A percentile compares a stretch with the other conserved stretches of the same genome.
Evolutionary conservation across 768 basidiomycete species (phyloP).

Genomic region (Naganishia antarctica): DNA sequence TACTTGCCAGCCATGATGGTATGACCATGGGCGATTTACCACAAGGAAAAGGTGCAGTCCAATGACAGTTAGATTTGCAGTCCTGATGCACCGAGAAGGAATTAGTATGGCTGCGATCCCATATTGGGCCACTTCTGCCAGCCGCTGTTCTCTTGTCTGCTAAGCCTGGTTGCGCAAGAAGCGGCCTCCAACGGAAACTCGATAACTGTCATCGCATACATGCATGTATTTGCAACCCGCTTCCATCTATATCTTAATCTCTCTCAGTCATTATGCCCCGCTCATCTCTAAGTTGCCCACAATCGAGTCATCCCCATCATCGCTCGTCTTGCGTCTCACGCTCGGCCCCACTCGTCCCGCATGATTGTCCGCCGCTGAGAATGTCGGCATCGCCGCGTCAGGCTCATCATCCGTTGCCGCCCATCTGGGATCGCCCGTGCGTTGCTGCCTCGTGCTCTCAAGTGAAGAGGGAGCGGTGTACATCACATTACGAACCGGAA

Average conservation of each 20-base stretch:
- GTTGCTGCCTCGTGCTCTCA: not conserved
- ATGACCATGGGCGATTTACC: too few relatives aligned
- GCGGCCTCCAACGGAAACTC: too few relatives aligned
- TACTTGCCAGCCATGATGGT: not conserved
- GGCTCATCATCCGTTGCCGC: not conserved
- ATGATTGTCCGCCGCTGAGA: not conserved
- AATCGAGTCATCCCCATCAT: conserved; percentile 24
- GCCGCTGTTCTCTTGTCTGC: too few relatives aligned
- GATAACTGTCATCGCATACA: too few relatives aligned
- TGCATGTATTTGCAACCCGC: too few relatives aligned
- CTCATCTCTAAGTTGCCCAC: conserved; percentile 26
- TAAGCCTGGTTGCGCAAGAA: too few relatives aligned
- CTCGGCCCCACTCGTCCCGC: not conserved
- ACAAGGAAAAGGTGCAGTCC: too few relatives aligned
- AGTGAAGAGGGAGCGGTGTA: conserved; percentile 18
- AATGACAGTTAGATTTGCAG: too few relatives aligned
- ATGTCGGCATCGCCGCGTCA: not conserved
- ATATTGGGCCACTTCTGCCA: too few relatives aligned
- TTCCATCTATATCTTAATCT: too few relatives aligned
- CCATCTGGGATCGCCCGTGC: not conserved
- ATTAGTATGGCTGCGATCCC: too few relatives aligned
- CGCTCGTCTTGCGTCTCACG: not conserved
- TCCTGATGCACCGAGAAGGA: too few relatives aligned
- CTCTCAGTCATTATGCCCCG: not conserved
- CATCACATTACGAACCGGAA: not conserved